Evolutionary conservation across 2,329 filamentous ascomycete genomes (phyloP), one percentile per base, ranked within the genome.

Genomic region (Colletotrichum caudatum): DNA sequence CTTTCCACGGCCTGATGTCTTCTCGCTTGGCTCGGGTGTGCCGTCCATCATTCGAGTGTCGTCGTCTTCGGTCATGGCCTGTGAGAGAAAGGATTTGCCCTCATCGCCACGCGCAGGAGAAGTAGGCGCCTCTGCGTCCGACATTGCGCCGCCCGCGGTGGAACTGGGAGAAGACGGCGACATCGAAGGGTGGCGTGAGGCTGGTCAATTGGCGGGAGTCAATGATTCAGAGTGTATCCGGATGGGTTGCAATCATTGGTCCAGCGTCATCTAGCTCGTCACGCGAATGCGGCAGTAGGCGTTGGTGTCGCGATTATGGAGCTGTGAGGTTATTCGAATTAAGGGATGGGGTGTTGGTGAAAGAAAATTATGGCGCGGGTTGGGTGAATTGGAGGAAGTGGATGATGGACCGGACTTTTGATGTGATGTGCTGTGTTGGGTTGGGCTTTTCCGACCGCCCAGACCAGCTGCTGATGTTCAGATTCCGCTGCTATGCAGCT

Each of bases 81-180:
- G 83, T 33, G 84, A 84, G 73, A 81, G 78, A 72, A 86, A 86
- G 3, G 85, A 87, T 76, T 85, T 85, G 75, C 76, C 76, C 74
- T 85, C 84, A 64, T 59, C 63, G 29, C 75, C 75, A 41, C 79
- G 80, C 33, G 75, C 79, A 29, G 86, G 86, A 11, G 86, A 87
- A 76, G 84, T 86, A 29, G 82, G 81, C 1, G 79, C 77, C 68
- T 87, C 85, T 44, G 80, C 76, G 66, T 87, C 86, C 59, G 85
- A 86, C 75, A 82, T 82, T 72, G 79, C 81, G 69, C 78, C 79
- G 69, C 79, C 74, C 23, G 61, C 71, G 44, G 73, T 63, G 26
- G 81, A 84, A 75, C 77, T 80, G 50, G 83, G 82, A 50, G 83
- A 83, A 50, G 58, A 63, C 39, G 82, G 80, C 61, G 80, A 80